Conservation (phyloP, 1,284 basidiomycete species). For the Fomitopsis schrenkii region DNA sequence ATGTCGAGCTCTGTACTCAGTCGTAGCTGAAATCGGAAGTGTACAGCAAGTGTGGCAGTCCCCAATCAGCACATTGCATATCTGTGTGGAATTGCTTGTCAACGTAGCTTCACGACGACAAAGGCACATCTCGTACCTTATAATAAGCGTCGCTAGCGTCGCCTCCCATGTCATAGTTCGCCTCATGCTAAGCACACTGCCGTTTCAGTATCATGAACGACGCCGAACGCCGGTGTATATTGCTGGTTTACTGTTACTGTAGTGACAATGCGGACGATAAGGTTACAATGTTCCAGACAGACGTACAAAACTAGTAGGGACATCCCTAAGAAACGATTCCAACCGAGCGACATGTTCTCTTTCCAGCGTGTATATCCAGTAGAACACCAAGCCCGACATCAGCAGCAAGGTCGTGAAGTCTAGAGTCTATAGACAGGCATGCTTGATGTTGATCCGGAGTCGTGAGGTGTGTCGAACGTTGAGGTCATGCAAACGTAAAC, state of each 20-base stretch:
- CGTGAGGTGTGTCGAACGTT: neutral
- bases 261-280: neutral
- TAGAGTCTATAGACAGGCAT: neutral
- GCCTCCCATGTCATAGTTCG: neutral
- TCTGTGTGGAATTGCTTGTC: neutral
- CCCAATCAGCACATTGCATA: neutral
- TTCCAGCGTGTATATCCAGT: neutral
- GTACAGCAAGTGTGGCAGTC: too few relatives aligned
- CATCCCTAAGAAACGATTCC: neutral
- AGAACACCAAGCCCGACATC: neutral
- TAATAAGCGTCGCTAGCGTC: neutral
- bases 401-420: neutral
- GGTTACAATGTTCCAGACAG: neutral
- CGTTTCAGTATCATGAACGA: neutral
- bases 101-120: neutral
- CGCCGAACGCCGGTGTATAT: neutral
- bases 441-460: neutral
- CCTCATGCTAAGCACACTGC: neutral
- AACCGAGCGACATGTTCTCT: too few relatives aligned
- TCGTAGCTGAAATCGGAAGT: neutral
- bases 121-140: neutral
- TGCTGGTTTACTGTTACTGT: conserved; percentile 1
- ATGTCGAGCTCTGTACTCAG: neutral
- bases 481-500: neutral
- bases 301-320: neutral